Evolutionary conservation across 2,329 filamentous ascomycete genomes (phyloP).

Genomic region (Paracoccidioides brasiliensis): DNA sequence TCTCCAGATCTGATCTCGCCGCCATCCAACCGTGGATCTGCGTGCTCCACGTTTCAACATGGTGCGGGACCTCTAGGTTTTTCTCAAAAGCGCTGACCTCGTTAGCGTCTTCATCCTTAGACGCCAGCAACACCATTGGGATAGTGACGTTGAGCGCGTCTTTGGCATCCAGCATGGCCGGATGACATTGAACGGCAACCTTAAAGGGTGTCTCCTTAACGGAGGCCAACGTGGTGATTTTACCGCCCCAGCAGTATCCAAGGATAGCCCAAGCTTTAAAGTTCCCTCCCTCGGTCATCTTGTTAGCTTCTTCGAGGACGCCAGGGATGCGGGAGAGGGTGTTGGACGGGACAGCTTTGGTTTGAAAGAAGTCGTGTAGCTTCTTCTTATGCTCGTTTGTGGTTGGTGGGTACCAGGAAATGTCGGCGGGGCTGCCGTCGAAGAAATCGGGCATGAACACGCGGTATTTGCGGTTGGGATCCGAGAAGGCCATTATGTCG

Average conservation of each 20-base stretch:
- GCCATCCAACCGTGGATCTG: conserved; percentile 27
- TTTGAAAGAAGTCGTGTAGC: conserved; percentile 46
- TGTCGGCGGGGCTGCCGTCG: conserved; percentile 55
- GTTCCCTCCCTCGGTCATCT: conserved; percentile 24
- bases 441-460: conserved; percentile 93
- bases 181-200: conserved; percentile 39
- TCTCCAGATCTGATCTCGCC: conserved; percentile 16
- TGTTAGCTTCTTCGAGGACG: conserved; percentile 42
- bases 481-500: conserved; percentile 46
- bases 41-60: conserved; percentile 20
- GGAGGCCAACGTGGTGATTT: conserved; percentile 41
- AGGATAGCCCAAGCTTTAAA: conserved; percentile 47
- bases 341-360: conserved; percentile 44
- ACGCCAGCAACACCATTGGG: conserved; percentile 41
- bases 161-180: conserved; percentile 42
- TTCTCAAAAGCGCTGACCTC: conserved; percentile 21
- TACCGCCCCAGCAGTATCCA: conserved; percentile 41
- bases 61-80: conserved; percentile 16
- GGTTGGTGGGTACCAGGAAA: conserved; percentile 48
- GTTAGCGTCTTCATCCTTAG: conserved; percentile 39
- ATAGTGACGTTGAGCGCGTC: conserved; percentile 41
- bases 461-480: conserved; percentile 61
- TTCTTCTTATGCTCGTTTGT: conserved; percentile 48
- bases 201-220: conserved; percentile 39
- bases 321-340: conserved; percentile 43